Base-by-base conservation (phyloP, 192 early-diverging fungal species). In the Podila clonocystis region DNA sequence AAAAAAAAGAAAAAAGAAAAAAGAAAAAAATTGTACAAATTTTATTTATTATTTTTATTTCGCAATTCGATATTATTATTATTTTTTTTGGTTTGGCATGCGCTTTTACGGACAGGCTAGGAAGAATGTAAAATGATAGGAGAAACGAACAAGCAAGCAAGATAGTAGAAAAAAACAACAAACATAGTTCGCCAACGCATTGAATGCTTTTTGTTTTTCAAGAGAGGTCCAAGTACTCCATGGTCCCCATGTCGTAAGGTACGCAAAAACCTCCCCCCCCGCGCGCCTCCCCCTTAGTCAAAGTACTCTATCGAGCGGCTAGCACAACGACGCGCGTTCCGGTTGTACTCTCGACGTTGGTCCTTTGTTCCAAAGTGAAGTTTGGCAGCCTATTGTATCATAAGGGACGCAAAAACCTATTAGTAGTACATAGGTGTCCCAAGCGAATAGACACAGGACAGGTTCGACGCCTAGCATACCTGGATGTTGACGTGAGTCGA, bases 301-400 rank as follows among this genome's bases (percentile, higher is more conserved):
- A 79, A 79, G 59, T 79, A 79, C 1, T 79, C 76, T 28, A 70
- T 63, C 24, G 76, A 79, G 50, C 76, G 65, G 48, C 76, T 79
- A 36, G 76, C 76, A 45, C 76, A 79, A 45, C 76, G 63, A 22
- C 76, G 69, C 5, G 76, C 76, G 30, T 79, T 72, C 65, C 70
- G 67, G 62, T 79, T 79, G 61, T 79, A 79, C 63, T 79, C 76
- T 33, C 76, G 69, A 24, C 76, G 76, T 29, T 79, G 76, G 5
- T 79, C 76, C 65, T 79, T 79, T n/a, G 76, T 79, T 28, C 76
- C 76, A 58, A 79, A 79, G 41, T 67, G 65, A 31, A 79, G 64
- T 33, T 72, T 79, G 20, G 76, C 69, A 5, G 76, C 76, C 75
- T 79, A 59, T 36, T 36, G 34, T 36, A 36, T 36, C 0, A 30